Evolutionary conservation across 768 basidiomycete genomes (phyloP), one percentile per base, ranked within the genome.

Genomic region (Podaxis mareebaensis): DNA sequence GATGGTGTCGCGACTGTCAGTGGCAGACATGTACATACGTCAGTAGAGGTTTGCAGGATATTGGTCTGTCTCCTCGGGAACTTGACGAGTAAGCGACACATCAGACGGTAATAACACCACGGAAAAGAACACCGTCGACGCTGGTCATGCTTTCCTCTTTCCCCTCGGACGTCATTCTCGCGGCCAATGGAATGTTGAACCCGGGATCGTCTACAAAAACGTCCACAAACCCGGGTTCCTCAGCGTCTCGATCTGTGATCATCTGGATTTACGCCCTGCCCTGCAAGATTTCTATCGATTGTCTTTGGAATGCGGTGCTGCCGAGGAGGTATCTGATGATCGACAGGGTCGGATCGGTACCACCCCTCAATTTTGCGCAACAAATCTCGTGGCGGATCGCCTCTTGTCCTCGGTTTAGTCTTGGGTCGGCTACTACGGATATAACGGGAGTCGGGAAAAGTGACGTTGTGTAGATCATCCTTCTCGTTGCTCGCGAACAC

Each of bases 101-200:
- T 24, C 17, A 52, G n/a, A 52, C 30, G 2, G 22, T 49, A 17
- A 60, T 49, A 60, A 60, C 49, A 40, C 59, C 59, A 60, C 38
- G 59, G 59, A 60, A 60, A 22, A 52, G 36, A 52, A 12, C 13
- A 52, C 49, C 22, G 13, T 22, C 6, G 12, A 22, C 13, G 42
- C n/a, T 28, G 10, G 13, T 39, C 15, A 2, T 4, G 24, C 28
- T 7, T 22, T 33, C 10, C 30, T 44, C 53, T 33, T 62, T 48
- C 22, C 40, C 61, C 61, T 62, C 61, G 61, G 61, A 62, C 8
- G 38, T 26, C 44, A 39, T 24, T 17, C 28, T 48, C 15, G 12
- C 15, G 53, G 51, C 61, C 61, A 62, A 62, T 62, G 22, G 44
- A 48, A 62, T 10, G 30, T 48, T 55, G 61, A 62, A 62, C 44